A percentile compares a stretch with the other conserved stretches of the same genome.
Conservation (phyloP, 257 asterid species). For the Nicotiana obtusifolia region DNA sequence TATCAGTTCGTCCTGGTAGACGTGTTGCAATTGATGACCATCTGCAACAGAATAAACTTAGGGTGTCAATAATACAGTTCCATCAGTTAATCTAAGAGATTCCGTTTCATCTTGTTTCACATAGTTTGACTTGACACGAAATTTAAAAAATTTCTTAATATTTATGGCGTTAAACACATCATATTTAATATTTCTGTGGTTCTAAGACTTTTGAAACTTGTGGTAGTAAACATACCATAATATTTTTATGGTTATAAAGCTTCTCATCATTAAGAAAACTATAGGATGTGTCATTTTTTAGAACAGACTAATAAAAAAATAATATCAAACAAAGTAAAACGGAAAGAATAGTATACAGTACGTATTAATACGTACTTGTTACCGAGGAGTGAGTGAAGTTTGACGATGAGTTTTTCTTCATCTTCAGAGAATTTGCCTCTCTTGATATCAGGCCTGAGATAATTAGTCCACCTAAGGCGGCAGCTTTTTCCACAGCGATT, state of each 20-base stretch:
- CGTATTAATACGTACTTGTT: slow-evolving; percentile 25
- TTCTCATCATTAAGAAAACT: no score
- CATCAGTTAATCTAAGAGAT: background rate
- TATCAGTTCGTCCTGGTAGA: slow-evolving; percentile 36
- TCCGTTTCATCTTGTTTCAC: no score
- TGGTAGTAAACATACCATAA: background rate
- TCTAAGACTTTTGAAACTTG: no score
- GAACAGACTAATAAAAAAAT: background rate
- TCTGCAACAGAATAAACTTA: slow-evolving; percentile 1
- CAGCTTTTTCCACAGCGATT: slow-evolving; percentile 41
- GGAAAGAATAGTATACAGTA: background rate
- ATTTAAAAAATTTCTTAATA: no score
- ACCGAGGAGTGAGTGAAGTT: slow-evolving; percentile 32
- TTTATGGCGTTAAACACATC: no score
- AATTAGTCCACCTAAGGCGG: slow-evolving; percentile 36
- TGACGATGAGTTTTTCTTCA: slow-evolving; percentile 24
- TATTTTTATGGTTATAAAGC: background rate
- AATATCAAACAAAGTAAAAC: background rate
- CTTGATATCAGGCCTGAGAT: slow-evolving; percentile 41
- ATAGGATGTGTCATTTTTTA: no score
- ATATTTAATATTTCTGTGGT: no score
- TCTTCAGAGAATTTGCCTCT: slow-evolving; percentile 30
- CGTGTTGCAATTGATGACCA: slow-evolving; percentile 35
- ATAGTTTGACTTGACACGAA: no score
- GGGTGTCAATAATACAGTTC: background rate